Evolutionary conservation across 2,329 filamentous ascomycete species (phyloP).

Genomic region (Aspergillus sp.): DNA sequence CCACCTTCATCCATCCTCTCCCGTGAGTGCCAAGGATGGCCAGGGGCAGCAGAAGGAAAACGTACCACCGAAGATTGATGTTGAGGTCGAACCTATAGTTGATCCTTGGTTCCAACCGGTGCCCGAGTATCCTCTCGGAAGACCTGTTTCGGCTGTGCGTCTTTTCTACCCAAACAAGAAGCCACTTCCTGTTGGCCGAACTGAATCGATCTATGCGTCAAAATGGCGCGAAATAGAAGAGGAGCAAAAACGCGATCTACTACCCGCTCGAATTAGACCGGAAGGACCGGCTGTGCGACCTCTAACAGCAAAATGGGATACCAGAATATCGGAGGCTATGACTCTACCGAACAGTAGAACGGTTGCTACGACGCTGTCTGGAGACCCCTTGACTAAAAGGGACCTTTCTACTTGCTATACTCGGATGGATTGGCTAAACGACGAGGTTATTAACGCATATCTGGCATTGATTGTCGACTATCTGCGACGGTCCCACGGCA

Average conservation of each 20-base stretch:
- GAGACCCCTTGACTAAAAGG: slow-evolving; percentile 31
- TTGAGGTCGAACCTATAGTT: slow-evolving; percentile 5
- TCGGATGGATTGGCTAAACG: slow-evolving; percentile 39
- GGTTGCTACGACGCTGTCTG: slow-evolving; percentile 28
- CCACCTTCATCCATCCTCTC: neutral
- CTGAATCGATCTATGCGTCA: slow-evolving; percentile 22
- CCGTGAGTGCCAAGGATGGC: neutral
- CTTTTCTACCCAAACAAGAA: slow-evolving; percentile 17
- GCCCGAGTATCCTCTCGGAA: slow-evolving; percentile 14
- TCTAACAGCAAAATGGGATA: slow-evolving; percentile 33
- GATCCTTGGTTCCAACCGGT: slow-evolving; percentile 18
- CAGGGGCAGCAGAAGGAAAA: slow-evolving; percentile 13
- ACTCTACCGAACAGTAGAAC: slow-evolving; percentile 14
- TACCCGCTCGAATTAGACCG: slow-evolving; percentile 14
- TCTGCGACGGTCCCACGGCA: slow-evolving; percentile 26
- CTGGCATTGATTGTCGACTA: slow-evolving; percentile 38
- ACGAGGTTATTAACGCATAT: slow-evolving; percentile 44
- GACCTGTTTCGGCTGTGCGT: slow-evolving; percentile 25
- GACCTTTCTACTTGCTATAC: slow-evolving; percentile 34
- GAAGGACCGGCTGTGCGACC: slow-evolving; percentile 29
- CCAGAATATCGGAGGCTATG: slow-evolving; percentile 26
- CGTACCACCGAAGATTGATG: slow-evolving; percentile 3
- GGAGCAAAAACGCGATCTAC: slow-evolving; percentile 16
- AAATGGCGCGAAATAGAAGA: slow-evolving; percentile 23
- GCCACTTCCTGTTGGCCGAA: slow-evolving; percentile 22